Evolutionary conservation across 2,329 filamentous ascomycete species (phyloP), one percentile per base, ranked within the genome.

Genomic region (Pyricularia grisea): DNA sequence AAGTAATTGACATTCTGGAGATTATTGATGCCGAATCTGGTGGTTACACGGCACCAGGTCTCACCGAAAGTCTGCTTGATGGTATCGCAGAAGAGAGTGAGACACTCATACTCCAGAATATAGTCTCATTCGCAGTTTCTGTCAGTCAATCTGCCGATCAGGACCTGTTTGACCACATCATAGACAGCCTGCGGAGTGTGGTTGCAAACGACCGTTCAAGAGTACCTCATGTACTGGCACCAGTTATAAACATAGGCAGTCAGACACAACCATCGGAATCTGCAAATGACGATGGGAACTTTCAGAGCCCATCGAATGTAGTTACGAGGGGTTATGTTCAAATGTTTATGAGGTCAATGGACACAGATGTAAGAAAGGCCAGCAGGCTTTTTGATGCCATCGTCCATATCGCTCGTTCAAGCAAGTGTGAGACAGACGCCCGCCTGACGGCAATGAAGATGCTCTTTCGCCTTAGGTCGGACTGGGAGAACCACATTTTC

Each of bases 391-490:
- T 88, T 73, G 83, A 87, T 66, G 81, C 86, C 10, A 79, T 94
- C 5, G 79, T 94, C 61, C 82, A 83, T 68, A 88, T 93, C 72
- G 88, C 85, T 6, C 85, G 84, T 72, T 85, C 85, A 20, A 83
- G 82, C 31, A 81, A 83, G 36, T 87, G 85, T 71, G 90, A 91
- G 70, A 81, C 85, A 7, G 89, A 92, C 77, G 89, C 91, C 67
- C 89, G 92, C 7, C 80, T 95, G 30, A 89, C 88, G 14, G 89
- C 90, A 2, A 87, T 94, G 82, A 93, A 92, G 74, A 79, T 94
- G 63, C 81, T 97, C 2, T 94, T 96, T 76, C 88, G 94, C 63
- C 81, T 97, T 33, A 87, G 94, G 70, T 92, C 93, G 27, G 93
- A 97, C 78, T 92, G 91, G 76, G 88, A 90, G 11, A 88, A 94